Conservation (phyloP, 2,329 filamentous ascomycete species). For the Sarocladiaceae sp. region DNA sequence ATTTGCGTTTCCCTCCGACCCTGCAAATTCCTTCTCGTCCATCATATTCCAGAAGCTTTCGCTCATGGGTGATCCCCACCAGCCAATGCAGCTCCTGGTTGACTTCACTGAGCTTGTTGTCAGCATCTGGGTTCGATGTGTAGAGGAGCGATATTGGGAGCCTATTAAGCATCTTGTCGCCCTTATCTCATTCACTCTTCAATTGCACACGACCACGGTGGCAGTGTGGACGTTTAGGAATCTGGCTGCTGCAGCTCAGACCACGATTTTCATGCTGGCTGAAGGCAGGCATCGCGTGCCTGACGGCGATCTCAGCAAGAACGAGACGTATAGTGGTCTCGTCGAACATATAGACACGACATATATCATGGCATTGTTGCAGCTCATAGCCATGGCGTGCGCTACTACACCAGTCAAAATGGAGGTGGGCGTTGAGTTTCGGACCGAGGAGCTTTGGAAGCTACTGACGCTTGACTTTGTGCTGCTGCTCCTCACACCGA, state of each 20-base stretch:
- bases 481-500: constrained; percentile 61
- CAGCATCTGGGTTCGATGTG: constrained; percentile 64
- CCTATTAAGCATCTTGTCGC: constrained; percentile 64
- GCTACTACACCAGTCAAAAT: constrained; percentile 31
- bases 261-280: constrained; percentile 57
- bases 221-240: constrained; percentile 55
- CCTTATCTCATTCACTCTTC: constrained; percentile 59
- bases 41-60: constrained; percentile 66
- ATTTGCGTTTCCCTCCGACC: constrained; percentile 61
- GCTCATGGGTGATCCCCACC: constrained; percentile 43
- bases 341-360: constrained; percentile 57
- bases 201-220: constrained; percentile 54
- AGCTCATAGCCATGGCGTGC: constrained; percentile 59
- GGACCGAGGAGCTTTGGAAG: constrained; percentile 57
- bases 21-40: constrained; percentile 58
- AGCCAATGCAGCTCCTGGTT: constrained; percentile 53
- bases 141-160: constrained; percentile 57
- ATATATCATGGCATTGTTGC: constrained; percentile 62
- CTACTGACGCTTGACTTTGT: constrained; percentile 63
- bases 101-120: constrained; percentile 62
- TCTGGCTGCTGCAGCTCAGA: constrained; percentile 50
- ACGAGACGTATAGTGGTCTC: constrained; percentile 32
- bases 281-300: constrained; percentile 50
- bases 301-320: constrained; percentile 42
- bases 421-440: constrained; percentile 24